Base-by-base conservation (phyloP, 176 grass and related monocot species). In the Miscanthus lutarioriparius region DNA sequence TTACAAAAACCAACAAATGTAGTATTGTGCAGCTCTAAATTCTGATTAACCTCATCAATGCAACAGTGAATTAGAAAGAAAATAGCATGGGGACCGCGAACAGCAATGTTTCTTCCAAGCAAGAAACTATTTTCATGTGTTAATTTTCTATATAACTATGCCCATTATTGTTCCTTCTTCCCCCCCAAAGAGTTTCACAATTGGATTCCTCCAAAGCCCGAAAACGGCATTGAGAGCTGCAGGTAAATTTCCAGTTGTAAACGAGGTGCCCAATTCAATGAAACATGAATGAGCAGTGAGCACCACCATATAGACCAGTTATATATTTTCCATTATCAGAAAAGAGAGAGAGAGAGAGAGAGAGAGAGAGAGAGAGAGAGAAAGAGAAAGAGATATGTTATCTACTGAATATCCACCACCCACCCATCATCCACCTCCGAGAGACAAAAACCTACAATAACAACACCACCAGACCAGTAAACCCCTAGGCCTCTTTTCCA, bases 361-460 rank as follows among this genome's bases (percentile, higher is more conserved):
- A n/a, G n/a, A 49, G 4, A 8, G 0, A 35, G 30, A 32, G 30
- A 32, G 30, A 32, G 30, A 35, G 6, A 20, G 16, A 27, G 10
- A 48, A 37, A 35, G 17, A 53, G 44, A 53, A 81, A 36, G 48
- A 20, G 67, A 82, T 77, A 82, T 72, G 43, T 82, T 85, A 82
- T 76, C 72, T 76, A 64, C 71, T 69, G 76, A 84, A 89, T 81
- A 80, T 88, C 54, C 83, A 27, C 48, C 76, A 87, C 79, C 37
- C 71, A 82, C 13, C 37, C 54, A 75, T 54, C 47, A 54, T 35
- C 28, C 48, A 37, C 45, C 45, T 32, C 73, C 43, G 12, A 35
- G 6, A 70, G 35, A 8, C 4, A n/a, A 80, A 80, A 67, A 67
- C 62, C 41, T 67, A 67, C 62, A 79, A 35, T 16, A 28, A 45